Evolutionary conservation across 441 rosid genomes (phyloP).

Genomic region (Brassica hybrid): DNA sequence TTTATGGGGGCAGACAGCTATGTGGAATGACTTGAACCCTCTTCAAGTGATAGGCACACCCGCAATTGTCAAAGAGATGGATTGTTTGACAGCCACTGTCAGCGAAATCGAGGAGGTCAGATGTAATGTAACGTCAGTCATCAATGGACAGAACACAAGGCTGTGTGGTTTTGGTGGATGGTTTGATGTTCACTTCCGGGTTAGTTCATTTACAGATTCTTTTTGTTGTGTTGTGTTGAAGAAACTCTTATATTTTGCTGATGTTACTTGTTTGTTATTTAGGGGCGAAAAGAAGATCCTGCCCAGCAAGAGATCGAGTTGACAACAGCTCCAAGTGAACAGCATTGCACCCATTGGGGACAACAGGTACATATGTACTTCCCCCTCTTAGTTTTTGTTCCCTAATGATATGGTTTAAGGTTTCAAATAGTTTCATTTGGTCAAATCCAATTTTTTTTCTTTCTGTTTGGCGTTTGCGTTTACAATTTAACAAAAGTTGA

Average conservation of each 20-base stretch:
- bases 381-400: neutral
- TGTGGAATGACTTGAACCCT: conserved; percentile 97
- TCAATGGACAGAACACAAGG: conserved; percentile 52
- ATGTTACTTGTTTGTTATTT: conserved; percentile 23
- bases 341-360: conserved; percentile 94
- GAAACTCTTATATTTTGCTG: conserved; percentile 10
- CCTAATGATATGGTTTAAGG: too few relatives aligned
- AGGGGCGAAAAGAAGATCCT: conserved; percentile 87
- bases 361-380: conserved; percentile 67
- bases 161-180: conserved; percentile 94
- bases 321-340: conserved; percentile 86
- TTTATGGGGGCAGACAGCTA: conserved; percentile 62
- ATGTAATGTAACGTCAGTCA: conserved; percentile 61
- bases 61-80: conserved; percentile 76
- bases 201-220: conserved; percentile 3
- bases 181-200: conserved; percentile 97
- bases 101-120: conserved; percentile 70
- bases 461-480: neutral
- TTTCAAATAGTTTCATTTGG: neutral
- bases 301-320: conserved; percentile 79
- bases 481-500: neutral
- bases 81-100: conserved; percentile 82
- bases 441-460: neutral
- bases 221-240: conserved; percentile 15
- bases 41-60: conserved; percentile 81